These are phyloP conservation scores for Euphorbia celastroides DNA, from an alignment of 441 rosid genomes.

Conservation along the genomic window DNA sequence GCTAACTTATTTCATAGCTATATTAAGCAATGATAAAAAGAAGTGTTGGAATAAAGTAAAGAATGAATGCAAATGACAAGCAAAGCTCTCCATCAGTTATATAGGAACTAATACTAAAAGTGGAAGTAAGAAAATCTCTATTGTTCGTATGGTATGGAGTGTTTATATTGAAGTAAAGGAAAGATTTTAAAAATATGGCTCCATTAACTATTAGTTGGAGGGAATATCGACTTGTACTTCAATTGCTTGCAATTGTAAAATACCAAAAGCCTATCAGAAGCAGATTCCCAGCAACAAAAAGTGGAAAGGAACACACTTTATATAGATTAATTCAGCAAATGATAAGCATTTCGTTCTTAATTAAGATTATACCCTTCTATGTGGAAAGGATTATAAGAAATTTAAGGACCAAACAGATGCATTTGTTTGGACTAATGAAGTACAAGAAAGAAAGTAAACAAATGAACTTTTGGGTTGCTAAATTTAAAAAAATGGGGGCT, in stretches of 20 bases:
- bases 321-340: background rate
- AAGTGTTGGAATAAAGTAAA: background rate
- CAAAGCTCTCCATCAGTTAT: background rate
- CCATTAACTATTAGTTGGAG: conserved; percentile 4
- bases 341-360: background rate
- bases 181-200: conserved; percentile 2
- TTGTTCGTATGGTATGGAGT: background rate
- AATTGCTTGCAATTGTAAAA: background rate
- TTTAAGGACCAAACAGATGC: background rate
- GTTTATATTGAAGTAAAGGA: background rate
- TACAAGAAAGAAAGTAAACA: background rate
- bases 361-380: background rate
- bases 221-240: background rate
- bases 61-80: background rate
- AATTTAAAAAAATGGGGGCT: too few relatives aligned
- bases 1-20: background rate
- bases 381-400: background rate
- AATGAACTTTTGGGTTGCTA: conserved; percentile 3
- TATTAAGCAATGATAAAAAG: background rate
- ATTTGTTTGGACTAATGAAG: background rate
- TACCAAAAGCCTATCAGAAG: background rate
- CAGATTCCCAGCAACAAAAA: background rate
- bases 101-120: background rate
- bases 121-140: background rate
- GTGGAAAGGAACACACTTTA: background rate